A percentile compares a stretch with the other conserved stretches of the same genome.
Conservation (phyloP, 345 rosid species). For the Bruguiera gymnorhiza region DNA sequence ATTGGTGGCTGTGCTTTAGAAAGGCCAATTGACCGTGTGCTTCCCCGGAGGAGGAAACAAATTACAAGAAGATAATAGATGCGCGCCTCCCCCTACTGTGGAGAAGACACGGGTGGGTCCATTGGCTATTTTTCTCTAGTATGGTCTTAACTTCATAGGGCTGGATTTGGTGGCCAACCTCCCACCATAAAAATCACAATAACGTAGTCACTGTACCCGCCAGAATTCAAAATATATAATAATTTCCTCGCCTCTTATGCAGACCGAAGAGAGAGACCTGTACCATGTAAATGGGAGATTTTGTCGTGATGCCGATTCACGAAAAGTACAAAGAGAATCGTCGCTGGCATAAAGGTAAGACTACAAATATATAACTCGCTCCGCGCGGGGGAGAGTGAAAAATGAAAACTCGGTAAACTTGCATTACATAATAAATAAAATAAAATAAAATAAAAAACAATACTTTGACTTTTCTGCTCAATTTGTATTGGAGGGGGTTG, state of each 20-base stretch:
- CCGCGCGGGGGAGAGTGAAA: too few species aligned
- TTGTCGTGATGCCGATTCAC: too few species aligned
- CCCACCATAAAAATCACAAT: conserved; percentile 15
- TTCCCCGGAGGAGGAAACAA: too few species aligned
- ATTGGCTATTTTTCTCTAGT: not conserved
- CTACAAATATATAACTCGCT: too few species aligned
- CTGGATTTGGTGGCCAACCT: conserved; percentile 39
- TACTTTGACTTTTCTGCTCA: conserved; percentile 7
- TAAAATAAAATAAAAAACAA: not conserved
- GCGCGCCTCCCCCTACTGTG: too few species aligned
- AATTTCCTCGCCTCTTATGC: conserved; percentile 11
- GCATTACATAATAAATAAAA: too few species aligned
- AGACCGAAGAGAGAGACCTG: not conserved
- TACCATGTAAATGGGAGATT: not conserved
- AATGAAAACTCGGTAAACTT: not conserved
- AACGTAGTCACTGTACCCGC: conserved; percentile 33
- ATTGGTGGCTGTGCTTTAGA: too few species aligned
- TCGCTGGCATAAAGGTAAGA: too few species aligned
- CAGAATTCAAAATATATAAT: conserved; percentile 20
- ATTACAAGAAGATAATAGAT: too few species aligned
- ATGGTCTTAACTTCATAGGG: not conserved
- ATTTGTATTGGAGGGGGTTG: not conserved
- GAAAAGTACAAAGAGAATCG: too few species aligned
- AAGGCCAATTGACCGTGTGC: too few species aligned
- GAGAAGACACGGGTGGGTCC: not conserved